Evolutionary conservation across 169 alveolate species (phyloP), one percentile per base, ranked within the genome.

Genomic region (Sarcocystis neurona): DNA sequence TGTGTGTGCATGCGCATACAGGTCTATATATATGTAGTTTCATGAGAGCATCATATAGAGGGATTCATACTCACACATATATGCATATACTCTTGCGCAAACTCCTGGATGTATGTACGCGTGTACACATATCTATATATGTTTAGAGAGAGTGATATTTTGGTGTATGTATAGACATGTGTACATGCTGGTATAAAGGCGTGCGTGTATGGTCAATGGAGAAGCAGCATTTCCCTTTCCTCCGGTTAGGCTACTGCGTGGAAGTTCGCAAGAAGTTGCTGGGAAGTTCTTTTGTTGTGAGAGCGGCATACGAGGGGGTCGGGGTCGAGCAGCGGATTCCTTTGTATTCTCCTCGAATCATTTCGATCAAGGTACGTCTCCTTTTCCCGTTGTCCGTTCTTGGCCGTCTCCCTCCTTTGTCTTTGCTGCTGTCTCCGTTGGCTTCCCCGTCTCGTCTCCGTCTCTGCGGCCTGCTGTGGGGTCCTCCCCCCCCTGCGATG

Each of bases 311-410:
- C 34, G 88, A 90, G 8, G 93, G 93, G 15, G 85, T 85, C 0
- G 80, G 86, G 12, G 92, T 90, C 50, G 93, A 90, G 68, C 93
- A 90, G 70, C 91, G 77, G 50, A 50, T 90, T 53, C 93, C 93
- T 2, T 82, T 87, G 47, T 86, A 85, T 86, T 74, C 89, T 18
- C 90, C 89, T 2, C 80, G 93, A 41, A 37, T 90, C 34, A 82
- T 90, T 32, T 84, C 79, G 1, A 46, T 91, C 80, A 56, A 80
- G 75, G 94, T 87, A 60, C 63, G 39, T n/a, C 80, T 12, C 30
- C n/a, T 37, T 5, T 5, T 37, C 23, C 66, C 23, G 30, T 53
- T 23, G 12, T 53, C 23, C 66, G 66, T 23, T 53, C 66, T 53
- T 53, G 66, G 12, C 23, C 66, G 12, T 23, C 23, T 23, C 23